phyloP scores from a whole-genome alignment of 2,329 filamentous ascomycete genomes.

The Aspergillus persii region DNA sequence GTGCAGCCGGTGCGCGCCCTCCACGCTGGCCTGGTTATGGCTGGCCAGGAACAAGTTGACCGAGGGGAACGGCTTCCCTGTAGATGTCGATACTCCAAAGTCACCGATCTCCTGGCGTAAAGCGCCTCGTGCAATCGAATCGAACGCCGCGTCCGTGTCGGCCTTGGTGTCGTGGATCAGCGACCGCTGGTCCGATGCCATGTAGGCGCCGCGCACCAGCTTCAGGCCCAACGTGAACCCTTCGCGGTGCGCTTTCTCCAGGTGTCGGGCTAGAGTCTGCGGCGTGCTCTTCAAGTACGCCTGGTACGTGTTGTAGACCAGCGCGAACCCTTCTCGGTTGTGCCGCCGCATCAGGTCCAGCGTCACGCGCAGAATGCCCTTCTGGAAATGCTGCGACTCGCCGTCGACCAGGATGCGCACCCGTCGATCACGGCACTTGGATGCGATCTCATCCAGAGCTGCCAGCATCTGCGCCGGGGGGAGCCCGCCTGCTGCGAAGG shows the following conservation, averaged over 20 bases:
- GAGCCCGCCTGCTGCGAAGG: constrained; percentile 60
- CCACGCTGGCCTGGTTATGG: constrained; percentile 74
- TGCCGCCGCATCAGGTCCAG: constrained; percentile 73
- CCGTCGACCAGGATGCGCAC: constrained; percentile 80
- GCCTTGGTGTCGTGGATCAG: constrained; percentile 71
- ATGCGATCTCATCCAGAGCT: constrained; percentile 72
- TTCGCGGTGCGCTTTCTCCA: constrained; percentile 57
- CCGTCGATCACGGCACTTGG: constrained; percentile 53
- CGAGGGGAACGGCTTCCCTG: constrained; percentile 48
- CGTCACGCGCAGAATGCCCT: constrained; percentile 78
- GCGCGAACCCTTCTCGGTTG: constrained; percentile 63
- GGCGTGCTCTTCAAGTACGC: constrained; percentile 69
- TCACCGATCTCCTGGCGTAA: constrained; percentile 50
- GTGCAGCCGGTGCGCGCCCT: constrained; percentile 50
- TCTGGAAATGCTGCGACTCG: constrained; percentile 76
- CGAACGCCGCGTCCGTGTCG: constrained; percentile 70
- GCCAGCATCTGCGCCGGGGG: constrained; percentile 64
- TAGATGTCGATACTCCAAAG: constrained; percentile 16
- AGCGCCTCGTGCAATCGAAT: constrained; percentile 66
- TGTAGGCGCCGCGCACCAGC: constrained; percentile 72
- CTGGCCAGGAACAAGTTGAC: constrained; percentile 72
- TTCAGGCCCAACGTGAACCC: constrained; percentile 70
- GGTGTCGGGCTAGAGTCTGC: constrained; percentile 56
- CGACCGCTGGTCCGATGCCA: constrained; percentile 66
- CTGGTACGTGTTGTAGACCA: constrained; percentile 79